Conservation (phyloP, 2,329 filamentous ascomycete species). For the Clonostachys chloroleuca region DNA sequence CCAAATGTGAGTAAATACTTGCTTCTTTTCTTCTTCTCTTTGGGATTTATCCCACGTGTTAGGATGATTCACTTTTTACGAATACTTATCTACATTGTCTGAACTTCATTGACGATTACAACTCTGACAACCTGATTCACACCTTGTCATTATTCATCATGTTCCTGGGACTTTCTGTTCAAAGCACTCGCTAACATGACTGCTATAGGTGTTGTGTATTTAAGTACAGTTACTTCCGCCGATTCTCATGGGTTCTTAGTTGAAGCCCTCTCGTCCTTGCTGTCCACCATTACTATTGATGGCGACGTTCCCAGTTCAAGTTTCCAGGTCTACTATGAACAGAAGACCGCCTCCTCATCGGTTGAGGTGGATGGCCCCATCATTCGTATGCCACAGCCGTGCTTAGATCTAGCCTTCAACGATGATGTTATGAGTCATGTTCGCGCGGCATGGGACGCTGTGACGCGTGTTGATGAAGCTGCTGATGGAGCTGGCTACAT, state of each 20-base stretch:
- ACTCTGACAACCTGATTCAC: slow-evolving; percentile 87
- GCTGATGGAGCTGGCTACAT: slow-evolving; percentile 57
- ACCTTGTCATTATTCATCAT: slow-evolving; percentile 10
- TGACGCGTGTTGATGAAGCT: slow-evolving; percentile 47
- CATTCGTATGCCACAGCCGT: slow-evolving; percentile 52
- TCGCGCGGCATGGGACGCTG: slow-evolving; percentile 62
- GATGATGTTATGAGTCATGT: slow-evolving; percentile 66
- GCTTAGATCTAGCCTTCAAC: slow-evolving; percentile 68
- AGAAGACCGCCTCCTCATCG: slow-evolving; percentile 24
- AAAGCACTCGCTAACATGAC: slow-evolving; percentile 2
- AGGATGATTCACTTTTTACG: slow-evolving; percentile 76
- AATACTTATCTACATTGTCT: slow-evolving; percentile 99
- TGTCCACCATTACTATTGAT: slow-evolving; percentile 21
- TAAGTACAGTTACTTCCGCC: slow-evolving; percentile 26
- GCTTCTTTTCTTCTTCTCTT: slow-evolving; percentile 8
- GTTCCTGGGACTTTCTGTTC: neutral
- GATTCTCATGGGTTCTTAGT: slow-evolving; percentile 29
- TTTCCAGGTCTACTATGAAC: slow-evolving; percentile 53
- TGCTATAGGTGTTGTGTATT: slow-evolving; percentile 22
- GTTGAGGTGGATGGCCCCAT: slow-evolving; percentile 31
- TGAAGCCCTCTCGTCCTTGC: slow-evolving; percentile 33
- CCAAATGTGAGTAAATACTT: slow-evolving; percentile 73
- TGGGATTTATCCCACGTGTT: slow-evolving; percentile 9
- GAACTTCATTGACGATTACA: slow-evolving; percentile 83
- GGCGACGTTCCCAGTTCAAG: slow-evolving; percentile 26